Evolutionary conservation across 345 rosid species (phyloP).

Genomic region (Lumnitzera littorea): DNA sequence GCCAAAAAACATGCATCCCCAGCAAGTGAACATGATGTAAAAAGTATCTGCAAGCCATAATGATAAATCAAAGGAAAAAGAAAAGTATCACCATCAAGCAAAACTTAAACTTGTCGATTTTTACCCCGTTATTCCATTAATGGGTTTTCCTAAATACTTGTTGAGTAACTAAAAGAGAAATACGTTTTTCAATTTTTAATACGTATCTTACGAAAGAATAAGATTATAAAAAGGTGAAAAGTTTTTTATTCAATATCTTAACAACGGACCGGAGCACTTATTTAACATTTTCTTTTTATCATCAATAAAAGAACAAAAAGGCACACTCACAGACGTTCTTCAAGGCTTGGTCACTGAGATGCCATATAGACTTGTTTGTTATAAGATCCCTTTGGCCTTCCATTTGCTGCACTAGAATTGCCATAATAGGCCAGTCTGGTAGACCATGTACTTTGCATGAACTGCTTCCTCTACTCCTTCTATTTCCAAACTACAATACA

Average conservation of each 20-base stretch:
- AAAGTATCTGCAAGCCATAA: constrained; percentile 44
- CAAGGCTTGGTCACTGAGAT: constrained; percentile 75
- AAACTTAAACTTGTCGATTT: too few species aligned
- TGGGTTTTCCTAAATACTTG: too few species aligned
- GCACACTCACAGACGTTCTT: constrained; percentile 68
- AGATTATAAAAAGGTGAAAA: too few species aligned
- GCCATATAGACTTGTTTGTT: constrained; percentile 65
- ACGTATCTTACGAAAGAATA: too few species aligned
- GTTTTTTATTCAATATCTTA: too few species aligned
- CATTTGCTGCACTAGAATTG: constrained; percentile 66
- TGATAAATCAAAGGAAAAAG: background rate
- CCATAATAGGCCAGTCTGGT: constrained; percentile 79
- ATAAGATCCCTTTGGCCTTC: constrained; percentile 65
- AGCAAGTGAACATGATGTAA: constrained; percentile 84
- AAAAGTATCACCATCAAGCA: too few species aligned
- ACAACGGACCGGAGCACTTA: too few species aligned
- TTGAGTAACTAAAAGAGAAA: too few species aligned
- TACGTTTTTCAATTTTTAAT: too few species aligned
- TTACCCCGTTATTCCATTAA: too few species aligned
- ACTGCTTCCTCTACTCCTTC: constrained; percentile 23
- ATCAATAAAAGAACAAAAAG: too few species aligned
- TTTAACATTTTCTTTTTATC: too few species aligned
- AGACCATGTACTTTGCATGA: constrained; percentile 42
- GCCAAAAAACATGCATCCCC: constrained; percentile 87
- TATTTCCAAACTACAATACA: constrained; percentile 14